Evolutionary conservation across 345 rosid genomes (phyloP), one percentile per base, ranked within the genome.

Genomic region (Camelina neglecta): DNA sequence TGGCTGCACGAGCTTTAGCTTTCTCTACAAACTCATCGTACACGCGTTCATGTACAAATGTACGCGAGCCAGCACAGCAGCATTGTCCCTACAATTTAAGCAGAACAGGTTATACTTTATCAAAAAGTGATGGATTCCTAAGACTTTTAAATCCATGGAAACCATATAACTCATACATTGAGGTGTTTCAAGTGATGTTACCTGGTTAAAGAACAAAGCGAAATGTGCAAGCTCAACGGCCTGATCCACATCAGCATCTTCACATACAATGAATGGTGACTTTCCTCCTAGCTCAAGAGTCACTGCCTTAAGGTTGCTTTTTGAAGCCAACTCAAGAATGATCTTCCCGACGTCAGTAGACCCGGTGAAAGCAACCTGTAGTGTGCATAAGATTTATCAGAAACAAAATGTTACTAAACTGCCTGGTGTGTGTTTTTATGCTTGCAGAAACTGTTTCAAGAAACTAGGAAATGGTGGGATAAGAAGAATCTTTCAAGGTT

Each of bases 251-350:
- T 94, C 92, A 68, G 98, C 95, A 85, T 94, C 98, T 81, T 90
- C 90, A 53, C 98, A 94, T 41, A 92, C 86, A 66, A 94, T 90
- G 75, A 94, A 94, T 26, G 98, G 95, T 15, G 98, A 94, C 87
- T 94, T 94, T 62, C 98, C 98, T 75, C 98, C 98, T 31, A 94
- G 97, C 83, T 94, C 98, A 80, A 94, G 82, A 64, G 96, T 92
- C 66, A 89, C 97, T 10, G 97, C 63, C 85, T 94, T 94, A 68
- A 94, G 95, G 81, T 94, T 94, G 84, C 93, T 92, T 75, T 75
- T 87, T 42, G 98, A 85, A 11, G 97, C 90, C 73, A 90, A 65
- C 79, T 81, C 80, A 26, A 92, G 90, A 42, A 94, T 76, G 50
- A 82, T 48, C 76, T 89, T 86, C n/a, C 96, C 98, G 0, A 90